Conservation (phyloP, 768 basidiomycete species). For the Tricholoma sp. region DNA sequence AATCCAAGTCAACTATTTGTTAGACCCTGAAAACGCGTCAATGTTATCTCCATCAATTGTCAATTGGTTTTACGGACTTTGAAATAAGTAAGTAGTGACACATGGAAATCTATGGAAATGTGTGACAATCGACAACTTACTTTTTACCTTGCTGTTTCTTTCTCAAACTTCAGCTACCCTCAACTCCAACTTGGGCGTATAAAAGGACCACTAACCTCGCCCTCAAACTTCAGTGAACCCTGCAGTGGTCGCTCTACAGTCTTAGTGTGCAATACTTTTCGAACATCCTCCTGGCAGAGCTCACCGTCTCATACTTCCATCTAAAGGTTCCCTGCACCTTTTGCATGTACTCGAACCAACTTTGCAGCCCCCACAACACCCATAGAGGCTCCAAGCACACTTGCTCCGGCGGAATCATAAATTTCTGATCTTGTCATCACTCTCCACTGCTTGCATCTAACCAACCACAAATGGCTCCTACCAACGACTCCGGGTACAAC, state of each 20-base stretch:
- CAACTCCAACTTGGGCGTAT: neutral
- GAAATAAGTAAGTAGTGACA: neutral
- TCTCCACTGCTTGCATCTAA: conserved; percentile 20
- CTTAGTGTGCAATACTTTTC: neutral
- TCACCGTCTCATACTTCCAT: neutral
- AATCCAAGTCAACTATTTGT: neutral
- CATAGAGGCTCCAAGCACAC: conserved; percentile 87
- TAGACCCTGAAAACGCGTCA: neutral
- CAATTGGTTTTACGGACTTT: neutral
- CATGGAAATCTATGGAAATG: too few relatives aligned
- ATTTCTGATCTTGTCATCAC: conserved; percentile 32
- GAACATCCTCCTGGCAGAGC: neutral
- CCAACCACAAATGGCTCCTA: conserved; percentile 43
- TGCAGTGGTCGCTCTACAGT: neutral
- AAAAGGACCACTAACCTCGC: neutral
- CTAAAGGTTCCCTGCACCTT: conserved; percentile 33
- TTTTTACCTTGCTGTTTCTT: neutral
- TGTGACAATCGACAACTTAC: neutral
- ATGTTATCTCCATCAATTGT: neutral
- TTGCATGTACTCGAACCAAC: conserved; percentile 96
- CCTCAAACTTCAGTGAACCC: neutral
- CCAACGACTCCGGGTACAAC: conserved; percentile 60
- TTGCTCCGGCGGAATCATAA: conserved; percentile 58
- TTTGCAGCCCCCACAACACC: conserved; percentile 83
- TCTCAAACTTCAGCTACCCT: conserved; percentile 1